Evolutionary conservation across 164 flowering plant genomes (phyloP), one percentile per base, ranked within the genome.

Genomic region (Magnolia sinica): DNA sequence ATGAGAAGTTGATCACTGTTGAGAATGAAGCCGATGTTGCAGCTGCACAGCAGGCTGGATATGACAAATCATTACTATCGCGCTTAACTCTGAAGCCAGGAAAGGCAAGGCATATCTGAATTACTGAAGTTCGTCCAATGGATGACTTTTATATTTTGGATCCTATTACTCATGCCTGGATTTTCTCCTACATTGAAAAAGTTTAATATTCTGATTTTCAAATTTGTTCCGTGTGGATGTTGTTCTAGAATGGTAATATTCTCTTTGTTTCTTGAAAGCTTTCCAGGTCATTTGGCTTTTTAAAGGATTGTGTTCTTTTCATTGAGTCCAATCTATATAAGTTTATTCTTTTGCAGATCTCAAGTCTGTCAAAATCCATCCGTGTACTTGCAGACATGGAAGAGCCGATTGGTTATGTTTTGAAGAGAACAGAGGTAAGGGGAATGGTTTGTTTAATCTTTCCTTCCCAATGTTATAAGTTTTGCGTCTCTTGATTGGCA

Each of bases 371-470:
- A 55, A 89, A 90, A 73, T 85, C 94, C n/a, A 84, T 96, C 77
- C 98, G 98, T 75, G 85, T 83, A 61, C 95, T 96, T 78, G 97
- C 99, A 61, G 84, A 91, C 79, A 96, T 94, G 97, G 91, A 96
- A 74, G 98, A 96, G 67, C 99, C 98, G 70, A 86, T 96, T 86
- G 97, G 97, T 68, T 86, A 74, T 65, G 86, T 92, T 74, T 73
- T 89, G 75, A 96, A 88, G 80, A 88, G 81, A 86, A 96, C 97
- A 13, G 88, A 92, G 97, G 99, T 92, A 79, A 76, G 78, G 18
- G 13, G 61, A 16, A 55, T 55, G 29, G 24, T 8, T 22, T 3
- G 19, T 63, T 13, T 23, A 27, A 66, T 24, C 7, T 22, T 66
- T 22, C 45, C 22, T 66, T 66, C 22, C 27, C 29, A 23, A 22